phyloP scores from a whole-genome alignment of 1,284 basidiomycete species.

The Austropuccinia psidii region DNA sequence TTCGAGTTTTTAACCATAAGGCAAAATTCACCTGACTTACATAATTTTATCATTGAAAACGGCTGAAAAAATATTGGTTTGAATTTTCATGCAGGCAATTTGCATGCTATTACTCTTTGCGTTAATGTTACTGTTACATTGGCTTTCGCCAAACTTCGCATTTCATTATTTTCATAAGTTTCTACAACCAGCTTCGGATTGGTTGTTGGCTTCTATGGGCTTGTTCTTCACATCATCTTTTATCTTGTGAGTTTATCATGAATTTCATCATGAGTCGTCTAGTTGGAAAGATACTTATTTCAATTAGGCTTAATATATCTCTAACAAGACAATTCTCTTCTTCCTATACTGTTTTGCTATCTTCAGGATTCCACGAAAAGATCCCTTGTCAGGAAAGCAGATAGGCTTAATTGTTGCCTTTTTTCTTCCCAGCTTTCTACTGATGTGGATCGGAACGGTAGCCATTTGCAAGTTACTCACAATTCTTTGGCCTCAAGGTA shows the following conservation, averaged over 20 bases:
- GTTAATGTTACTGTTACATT: background rate
- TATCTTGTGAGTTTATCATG: constrained; percentile 13
- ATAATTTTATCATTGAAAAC: background rate
- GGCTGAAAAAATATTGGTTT: background rate
- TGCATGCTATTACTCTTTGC: constrained; percentile 9
- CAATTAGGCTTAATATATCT: too few species aligned
- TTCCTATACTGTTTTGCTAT: too few species aligned
- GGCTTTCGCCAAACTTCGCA: background rate
- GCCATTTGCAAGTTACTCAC: constrained; percentile 12
- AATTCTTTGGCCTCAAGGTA: background rate
- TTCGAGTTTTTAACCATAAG: background rate
- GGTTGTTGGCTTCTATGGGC: constrained; percentile 27
- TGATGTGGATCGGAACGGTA: constrained; percentile 35
- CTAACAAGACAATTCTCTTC: too few species aligned
- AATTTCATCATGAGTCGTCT: too few species aligned
- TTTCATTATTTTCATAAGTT: constrained; percentile 25
- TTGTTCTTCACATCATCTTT: constrained; percentile 36
- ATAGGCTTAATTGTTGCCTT: constrained; percentile 29
- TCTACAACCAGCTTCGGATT: constrained; percentile 21
- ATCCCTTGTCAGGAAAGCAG: constrained; percentile 17
- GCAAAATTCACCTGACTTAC: too few species aligned
- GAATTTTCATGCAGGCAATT: background rate
- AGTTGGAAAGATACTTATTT: too few species aligned
- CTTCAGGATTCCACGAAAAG: constrained; percentile 29
- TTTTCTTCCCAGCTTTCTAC: constrained; percentile 19